Base-by-base conservation (phyloP, 2,329 filamentous ascomycete species). In the Diaporthe sp. region DNA sequence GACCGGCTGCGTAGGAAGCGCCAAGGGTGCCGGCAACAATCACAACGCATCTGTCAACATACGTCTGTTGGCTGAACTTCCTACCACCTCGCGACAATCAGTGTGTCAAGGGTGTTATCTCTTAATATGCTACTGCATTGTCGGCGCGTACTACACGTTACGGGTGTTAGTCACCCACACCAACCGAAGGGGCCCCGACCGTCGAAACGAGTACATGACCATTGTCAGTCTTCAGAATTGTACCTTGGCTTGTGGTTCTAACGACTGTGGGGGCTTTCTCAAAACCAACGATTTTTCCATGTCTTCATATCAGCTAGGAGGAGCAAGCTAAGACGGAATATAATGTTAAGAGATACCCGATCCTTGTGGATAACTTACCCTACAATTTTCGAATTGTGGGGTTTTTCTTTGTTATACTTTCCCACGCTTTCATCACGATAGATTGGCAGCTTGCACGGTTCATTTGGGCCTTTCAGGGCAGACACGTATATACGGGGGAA, bases 291-390 rank as follows among this genome's bases (percentile, higher is more conserved):
- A 31, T 39, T 55, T 61, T 73, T 39, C 31, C 58, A 73, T 73
- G 71, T 55, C 61, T 44, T 47, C 12, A 58, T 44, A 39, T 60
- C 51, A 44, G 58, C 53, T 65, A 73, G 55, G 49, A 73, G 71
- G 73, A 73, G 37, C 61, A 67, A 63, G 76, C 58, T 71, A 67
- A 68, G 71, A 73, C 60, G 74, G 72, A 65, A 49, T 71, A 71
- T 74, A 78, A 77, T 76, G 74, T 34, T 75, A 73, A 70, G 73
- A 76, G 77, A 78, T 78, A 76, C 75, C 77, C 76, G 34, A 73
- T 67, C 68, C 67, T 67, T 74, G 71, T 67, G 57, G 63, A 72
- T 58, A 53, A 53, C 67, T 75, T 73, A 55, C 63, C 68, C 51
- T 63, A 60, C 44, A 44, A 17, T 67, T 22, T 55, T 28, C 31